phyloP scores from a whole-genome alignment of 768 basidiomycete genomes.

The Suillus clintonianus region DNA sequence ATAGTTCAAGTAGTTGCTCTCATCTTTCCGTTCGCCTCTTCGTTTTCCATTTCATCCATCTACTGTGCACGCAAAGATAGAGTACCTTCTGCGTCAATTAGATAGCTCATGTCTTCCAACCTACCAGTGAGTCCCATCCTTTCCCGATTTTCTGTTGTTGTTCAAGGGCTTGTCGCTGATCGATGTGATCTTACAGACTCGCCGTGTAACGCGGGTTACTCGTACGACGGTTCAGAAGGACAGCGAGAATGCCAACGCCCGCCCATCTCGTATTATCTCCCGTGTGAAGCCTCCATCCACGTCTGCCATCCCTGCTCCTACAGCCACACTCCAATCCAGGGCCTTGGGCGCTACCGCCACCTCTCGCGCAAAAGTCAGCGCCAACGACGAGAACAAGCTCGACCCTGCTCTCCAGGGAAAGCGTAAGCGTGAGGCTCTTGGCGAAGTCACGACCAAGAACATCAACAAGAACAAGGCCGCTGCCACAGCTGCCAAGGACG shows the following conservation, averaged over 20 bases:
- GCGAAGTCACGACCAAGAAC: conserved; percentile 68
- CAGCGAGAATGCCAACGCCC: conserved; percentile 71
- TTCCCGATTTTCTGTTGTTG: not conserved
- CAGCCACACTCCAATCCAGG: conserved; percentile 40
- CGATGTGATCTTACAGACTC: conserved; percentile 45
- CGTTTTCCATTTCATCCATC: conserved; percentile 7
- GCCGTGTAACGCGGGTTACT: conserved; percentile 62
- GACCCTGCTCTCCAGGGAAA: conserved; percentile 57
- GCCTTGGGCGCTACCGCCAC: conserved; percentile 43
- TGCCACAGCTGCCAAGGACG: conserved; percentile 38
- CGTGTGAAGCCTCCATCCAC: conserved; percentile 60
- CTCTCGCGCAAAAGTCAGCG: conserved; percentile 31
- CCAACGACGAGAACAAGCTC: conserved; percentile 39
- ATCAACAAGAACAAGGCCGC: conserved; percentile 38
- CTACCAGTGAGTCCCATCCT: conserved; percentile 42
- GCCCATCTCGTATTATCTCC: conserved; percentile 57
- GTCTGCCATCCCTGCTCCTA: conserved; percentile 25
- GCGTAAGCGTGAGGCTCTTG: conserved; percentile 75
- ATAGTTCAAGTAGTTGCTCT: conserved; percentile 14
- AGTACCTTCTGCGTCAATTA: conserved; percentile 4
- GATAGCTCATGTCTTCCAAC: conserved; percentile 39
- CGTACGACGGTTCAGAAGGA: conserved; percentile 57
- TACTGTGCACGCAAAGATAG: conserved; percentile 9
- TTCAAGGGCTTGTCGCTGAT: not conserved
- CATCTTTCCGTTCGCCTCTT: conserved; percentile 12